phyloP scores from a whole-genome alignment of 176 grass and related monocot genomes.

The Triticum dicoccoides region DNA sequence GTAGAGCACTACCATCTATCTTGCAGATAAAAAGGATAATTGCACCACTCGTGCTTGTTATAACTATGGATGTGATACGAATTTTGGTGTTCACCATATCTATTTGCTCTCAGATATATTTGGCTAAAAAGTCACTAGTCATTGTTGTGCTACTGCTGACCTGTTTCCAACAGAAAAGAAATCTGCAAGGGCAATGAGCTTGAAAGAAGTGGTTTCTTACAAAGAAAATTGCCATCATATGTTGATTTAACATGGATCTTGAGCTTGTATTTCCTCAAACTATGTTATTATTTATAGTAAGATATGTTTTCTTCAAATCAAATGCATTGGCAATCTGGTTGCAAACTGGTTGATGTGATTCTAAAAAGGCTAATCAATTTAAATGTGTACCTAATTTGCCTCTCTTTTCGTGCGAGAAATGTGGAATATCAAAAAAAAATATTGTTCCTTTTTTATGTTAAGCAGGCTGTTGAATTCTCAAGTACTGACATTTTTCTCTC shows the following conservation, averaged over 20 bases:
- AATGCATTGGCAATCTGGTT: background rate
- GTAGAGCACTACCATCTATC: background rate
- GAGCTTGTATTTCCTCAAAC: background rate
- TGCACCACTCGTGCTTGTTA: background rate
- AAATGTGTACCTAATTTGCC: background rate
- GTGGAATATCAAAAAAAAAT: background rate
- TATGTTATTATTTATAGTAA: too few relatives aligned
- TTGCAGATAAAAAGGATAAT: background rate
- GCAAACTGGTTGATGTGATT: background rate
- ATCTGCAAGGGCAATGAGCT: too few relatives aligned
- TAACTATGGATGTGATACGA: background rate
- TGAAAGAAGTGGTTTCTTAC: background rate
- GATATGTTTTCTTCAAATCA: background rate
- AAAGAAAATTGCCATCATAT: background rate
- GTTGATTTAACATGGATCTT: background rate
- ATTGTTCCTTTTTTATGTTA: background rate
- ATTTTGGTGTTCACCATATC: background rate
- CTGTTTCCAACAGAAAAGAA: background rate
- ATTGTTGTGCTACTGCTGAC: background rate
- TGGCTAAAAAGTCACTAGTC: background rate
- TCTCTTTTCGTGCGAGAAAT: background rate
- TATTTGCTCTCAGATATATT: background rate
- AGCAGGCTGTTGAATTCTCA: background rate
- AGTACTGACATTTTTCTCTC: background rate
- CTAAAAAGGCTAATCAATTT: background rate